These are phyloP conservation scores for Exophiala viscosa DNA, from an alignment of 2,329 filamentous ascomycete genomes.

Conservation along the genomic window DNA sequence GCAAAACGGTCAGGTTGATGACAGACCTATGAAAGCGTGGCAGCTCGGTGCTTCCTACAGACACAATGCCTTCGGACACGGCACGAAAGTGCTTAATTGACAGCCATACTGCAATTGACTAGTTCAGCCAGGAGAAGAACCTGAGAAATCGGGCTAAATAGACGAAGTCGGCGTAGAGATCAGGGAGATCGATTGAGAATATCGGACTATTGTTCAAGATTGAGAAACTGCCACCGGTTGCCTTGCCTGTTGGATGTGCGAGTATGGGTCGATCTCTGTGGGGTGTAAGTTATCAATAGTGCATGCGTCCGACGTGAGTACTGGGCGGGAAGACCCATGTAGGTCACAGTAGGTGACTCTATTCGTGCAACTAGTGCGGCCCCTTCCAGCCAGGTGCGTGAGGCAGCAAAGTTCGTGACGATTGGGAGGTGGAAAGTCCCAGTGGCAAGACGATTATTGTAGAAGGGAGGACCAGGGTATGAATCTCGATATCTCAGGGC, in stretches of 20 bases:
- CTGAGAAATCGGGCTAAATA: conserved; percentile 19
- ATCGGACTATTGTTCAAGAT: conserved; percentile 9
- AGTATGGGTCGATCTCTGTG: conserved; percentile 5
- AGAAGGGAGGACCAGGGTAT: conserved; percentile 7
- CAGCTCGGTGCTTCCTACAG: conserved; percentile 10
- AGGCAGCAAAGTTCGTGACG: conserved; percentile 13
- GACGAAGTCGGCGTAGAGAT: conserved; percentile 13
- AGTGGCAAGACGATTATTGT: conserved; percentile 2
- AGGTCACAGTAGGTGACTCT: conserved; percentile 21
- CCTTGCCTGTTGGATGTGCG: conserved; percentile 10
- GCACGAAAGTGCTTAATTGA: conserved; percentile 8
- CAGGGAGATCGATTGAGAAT: conserved; percentile 9
- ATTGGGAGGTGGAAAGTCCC: conserved; percentile 3
- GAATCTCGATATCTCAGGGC: conserved; percentile 15
- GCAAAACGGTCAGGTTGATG: background rate
- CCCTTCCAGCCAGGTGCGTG: conserved; percentile 23
- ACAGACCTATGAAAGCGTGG: conserved; percentile 17
- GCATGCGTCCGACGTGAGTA: conserved; percentile 3
- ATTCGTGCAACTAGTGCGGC: conserved; percentile 15
- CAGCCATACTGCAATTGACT: conserved; percentile 16
- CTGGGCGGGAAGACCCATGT: conserved; percentile 23
- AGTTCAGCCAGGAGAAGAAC: conserved; percentile 6
- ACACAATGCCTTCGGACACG: conserved; percentile 1
- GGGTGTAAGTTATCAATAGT: conserved; percentile 2
- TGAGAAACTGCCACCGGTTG: conserved; percentile 14